Conservation (phyloP, 2,329 filamentous ascomycete species). For the Onygenales sp. region DNA sequence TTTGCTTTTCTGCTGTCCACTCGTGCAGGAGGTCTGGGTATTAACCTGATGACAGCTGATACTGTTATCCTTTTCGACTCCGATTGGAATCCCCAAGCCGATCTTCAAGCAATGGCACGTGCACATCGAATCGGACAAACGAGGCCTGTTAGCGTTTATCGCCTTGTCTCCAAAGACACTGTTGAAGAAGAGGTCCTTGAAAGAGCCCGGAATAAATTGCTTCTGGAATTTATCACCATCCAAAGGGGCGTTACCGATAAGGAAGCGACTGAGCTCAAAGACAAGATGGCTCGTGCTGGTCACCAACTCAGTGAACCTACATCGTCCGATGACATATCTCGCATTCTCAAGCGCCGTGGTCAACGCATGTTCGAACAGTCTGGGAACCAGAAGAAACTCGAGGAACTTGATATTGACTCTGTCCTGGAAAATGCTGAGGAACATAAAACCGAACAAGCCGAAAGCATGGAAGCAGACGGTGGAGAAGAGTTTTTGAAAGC, state of each 20-base stretch:
- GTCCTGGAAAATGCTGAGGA: conserved; percentile 95
- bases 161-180: conserved; percentile 93
- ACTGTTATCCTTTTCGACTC: conserved; percentile 93
- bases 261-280: conserved; percentile 71
- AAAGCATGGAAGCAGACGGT: conserved; percentile 88
- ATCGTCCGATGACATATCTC: conserved; percentile 88
- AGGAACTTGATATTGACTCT: conserved; percentile 89
- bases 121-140: conserved; percentile 97
- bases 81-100: conserved; percentile 97
- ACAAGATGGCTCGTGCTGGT: conserved; percentile 60
- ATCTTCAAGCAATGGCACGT: conserved; percentile 95
- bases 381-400: conserved; percentile 89
- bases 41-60: conserved; percentile 92
- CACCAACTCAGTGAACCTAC: conserved; percentile 61
- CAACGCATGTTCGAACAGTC: conserved; percentile 99
- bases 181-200: conserved; percentile 97
- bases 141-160: conserved; percentile 90
- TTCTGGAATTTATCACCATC: conserved; percentile 95
- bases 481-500: conserved; percentile 90
- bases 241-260: conserved; percentile 95
- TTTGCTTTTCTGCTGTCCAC: conserved; percentile 96
- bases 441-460: conserved; percentile 89
- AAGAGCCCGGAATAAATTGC: conserved; percentile 90
- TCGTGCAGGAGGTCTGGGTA: conserved; percentile 84
- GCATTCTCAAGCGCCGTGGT: conserved; percentile 93